Base-by-base conservation (phyloP, 345 rosid genomes). In the Citrus australasica region DNA sequence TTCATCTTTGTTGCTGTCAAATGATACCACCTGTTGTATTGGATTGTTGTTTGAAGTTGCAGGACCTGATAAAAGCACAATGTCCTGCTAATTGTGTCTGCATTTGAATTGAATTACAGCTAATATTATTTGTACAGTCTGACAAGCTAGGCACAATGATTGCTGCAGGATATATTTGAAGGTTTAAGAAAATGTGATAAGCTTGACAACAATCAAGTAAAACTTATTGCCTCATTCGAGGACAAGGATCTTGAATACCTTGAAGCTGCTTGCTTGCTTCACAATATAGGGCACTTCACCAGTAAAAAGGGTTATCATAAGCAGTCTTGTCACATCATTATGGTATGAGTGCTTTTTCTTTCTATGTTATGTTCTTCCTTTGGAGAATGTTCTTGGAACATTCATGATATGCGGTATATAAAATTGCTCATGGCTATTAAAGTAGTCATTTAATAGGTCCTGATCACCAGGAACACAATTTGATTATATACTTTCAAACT, bases 201-300 rank as follows among this genome's bases (percentile, higher is more conserved):
- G 79, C 80, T 80, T 73, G 79, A 56, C 48, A 60, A 69, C 27
- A 27, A 75, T 78, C 85, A 82, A 71, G 65, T 48, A 78, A 79
- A 79, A 37, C 68, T 83, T 71, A 60, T 53, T 7, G 59, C 75
- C 77, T 59, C 75, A 62, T 79, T 90, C 73, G 88, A 81, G 40
- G 86, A 80, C 61, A 90, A 87, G 79, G 88, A 88, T 84, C 85
- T 89, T 75, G 94, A 91, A 81, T 88, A 86, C 77, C 90, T 92
- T 38, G 88, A 89, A 83, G 97, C 91, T 82, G 92, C 97, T 19
- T 92, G 94, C 78, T 85, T 89, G 82, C 92, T 92, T 79, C 97
- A 92, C 82, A 86, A 83, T 76, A 78, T 88, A 11, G 97, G 97
- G 58, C 82, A 84, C 62, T 79, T 84, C 78, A 75, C 81, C 69